These are phyloP conservation scores for Kwoniella sp. DNA, from an alignment of 768 basidiomycete species.

Conservation along the genomic window DNA sequence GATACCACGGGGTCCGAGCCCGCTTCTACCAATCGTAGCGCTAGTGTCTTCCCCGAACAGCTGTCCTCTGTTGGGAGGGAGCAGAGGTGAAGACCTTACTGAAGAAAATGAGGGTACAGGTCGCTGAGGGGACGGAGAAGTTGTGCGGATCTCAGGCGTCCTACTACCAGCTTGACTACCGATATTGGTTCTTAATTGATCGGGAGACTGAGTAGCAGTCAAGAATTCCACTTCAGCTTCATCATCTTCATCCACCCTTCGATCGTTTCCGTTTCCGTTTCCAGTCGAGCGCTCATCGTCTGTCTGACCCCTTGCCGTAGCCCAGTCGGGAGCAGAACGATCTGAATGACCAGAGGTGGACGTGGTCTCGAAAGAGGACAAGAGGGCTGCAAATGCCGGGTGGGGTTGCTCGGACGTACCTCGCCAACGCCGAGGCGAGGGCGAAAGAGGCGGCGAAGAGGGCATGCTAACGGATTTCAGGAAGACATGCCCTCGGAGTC, in stretches of 20 bases:
- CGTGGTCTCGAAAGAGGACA: conserved; percentile 27
- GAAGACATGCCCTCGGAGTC: background rate
- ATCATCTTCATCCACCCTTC: conserved; percentile 14
- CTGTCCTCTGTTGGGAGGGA: conserved; percentile 21
- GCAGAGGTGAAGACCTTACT: conserved; percentile 12
- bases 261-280: background rate
- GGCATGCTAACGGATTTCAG: conserved; percentile 11
- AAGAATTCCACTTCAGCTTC: conserved; percentile 36
- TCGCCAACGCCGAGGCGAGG: conserved; percentile 35
- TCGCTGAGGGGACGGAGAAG: conserved; percentile 44
- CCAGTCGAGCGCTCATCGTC: background rate
- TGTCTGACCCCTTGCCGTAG: conserved; percentile 14
- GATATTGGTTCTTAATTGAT: background rate
- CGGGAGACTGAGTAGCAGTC: conserved; percentile 15
- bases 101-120: background rate
- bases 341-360: conserved; percentile 6
- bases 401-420: conserved; percentile 26
- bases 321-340: conserved; percentile 11
- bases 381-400: conserved; percentile 34
- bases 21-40: background rate
- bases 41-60: conserved; percentile 20
- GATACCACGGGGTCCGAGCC: conserved; percentile 23
- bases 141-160: conserved; percentile 39
- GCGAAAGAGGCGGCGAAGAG: conserved; percentile 37
- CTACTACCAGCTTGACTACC: background rate